These are phyloP conservation scores for Xerocomellus amylosporus DNA, from an alignment of 768 basidiomycete species.

Conservation along the genomic window DNA sequence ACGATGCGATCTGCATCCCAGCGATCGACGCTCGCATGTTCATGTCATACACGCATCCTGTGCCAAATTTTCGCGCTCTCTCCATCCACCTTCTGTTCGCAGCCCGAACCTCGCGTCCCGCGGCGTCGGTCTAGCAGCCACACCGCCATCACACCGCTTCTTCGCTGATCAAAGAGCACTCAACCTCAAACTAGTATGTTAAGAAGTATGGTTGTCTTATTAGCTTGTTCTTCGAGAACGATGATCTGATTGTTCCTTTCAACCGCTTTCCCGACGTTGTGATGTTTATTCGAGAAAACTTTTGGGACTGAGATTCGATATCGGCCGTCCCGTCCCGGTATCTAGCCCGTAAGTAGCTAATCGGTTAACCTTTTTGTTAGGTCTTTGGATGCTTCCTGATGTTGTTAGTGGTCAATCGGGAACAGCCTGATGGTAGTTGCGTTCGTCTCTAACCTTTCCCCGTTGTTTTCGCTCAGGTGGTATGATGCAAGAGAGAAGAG, in stretches of 20 bases:
- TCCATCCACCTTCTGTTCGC: background rate
- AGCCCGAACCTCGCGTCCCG: background rate
- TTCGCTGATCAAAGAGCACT: conserved; percentile 22
- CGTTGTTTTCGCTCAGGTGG: conserved; percentile 24
- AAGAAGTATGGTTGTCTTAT: conserved; percentile 24
- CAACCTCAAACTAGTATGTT: conserved; percentile 20
- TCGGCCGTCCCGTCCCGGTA: conserved; percentile 1
- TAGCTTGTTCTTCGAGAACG: conserved; percentile 6
- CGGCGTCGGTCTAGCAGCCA: background rate
- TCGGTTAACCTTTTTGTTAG: conserved; percentile 17
- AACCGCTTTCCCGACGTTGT: conserved; percentile 7
- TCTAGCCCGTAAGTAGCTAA: conserved; percentile 20
- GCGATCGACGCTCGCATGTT: conserved; percentile 13
- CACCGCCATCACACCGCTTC: conserved; percentile 13
- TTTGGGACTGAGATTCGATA: conserved; percentile 9
- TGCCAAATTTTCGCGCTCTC: background rate
- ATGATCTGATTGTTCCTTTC: conserved; percentile 16
- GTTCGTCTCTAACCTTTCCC: conserved; percentile 18
- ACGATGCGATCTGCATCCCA: conserved; percentile 10
- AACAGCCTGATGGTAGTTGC: conserved; percentile 13
- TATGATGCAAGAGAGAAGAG: conserved; percentile 29
- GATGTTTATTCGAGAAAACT: background rate
- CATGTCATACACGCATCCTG: background rate
- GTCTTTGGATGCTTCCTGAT: conserved; percentile 6
- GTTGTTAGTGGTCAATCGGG: conserved; percentile 6